Base-by-base conservation (phyloP, 805 yeast species). In the Saccharomycopsis amapae region DNA sequence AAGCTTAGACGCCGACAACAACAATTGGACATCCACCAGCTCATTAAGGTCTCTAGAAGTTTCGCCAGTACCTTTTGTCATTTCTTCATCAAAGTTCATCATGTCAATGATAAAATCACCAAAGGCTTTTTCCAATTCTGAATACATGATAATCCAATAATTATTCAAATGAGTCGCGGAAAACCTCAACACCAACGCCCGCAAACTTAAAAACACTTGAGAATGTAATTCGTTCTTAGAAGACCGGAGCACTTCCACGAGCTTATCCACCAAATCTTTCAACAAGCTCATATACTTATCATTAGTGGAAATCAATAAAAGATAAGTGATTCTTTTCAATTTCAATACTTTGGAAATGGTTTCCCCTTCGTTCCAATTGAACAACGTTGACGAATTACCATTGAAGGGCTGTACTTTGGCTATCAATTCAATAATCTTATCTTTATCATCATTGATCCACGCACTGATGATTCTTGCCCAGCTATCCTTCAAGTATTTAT, bases 361-460 rank as follows among this genome's bases (percentile, higher is more conserved):
- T 54, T 84, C 93, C 13, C 80, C 75, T 46, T 83, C 87, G 50
- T 78, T 81, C 79, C 89, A 81, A 31, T 75, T 79, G 62, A 85
- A 86, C 4, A 84, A 66, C 18, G 80, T 78, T 2, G 83, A 72
- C 0, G 79, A 63, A 5, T 75, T 69, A 7, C 69, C 62, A 35
- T 61, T 64, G 19, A 78, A 66, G 3, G 80, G 73, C 44, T 71
- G 69, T 28, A 75, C 59, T 39, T 75, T 72, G 1, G 70, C 54
- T 31, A 76, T 55, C 38, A 78, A 61, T 12, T 83, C 90, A 1
- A 58, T 55, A 44, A 83, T 57, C 38, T 74, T 75, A 3, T 79
- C 88, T 33, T 74, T 73, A 47, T 83, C 93, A 13, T 65, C 71
- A 5, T 66, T 62, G 3, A 81, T 69, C 95, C 96, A 90, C 10